Base-by-base conservation (phyloP, 2,329 filamentous ascomycete genomes). In the Metarhizium brunneum region DNA sequence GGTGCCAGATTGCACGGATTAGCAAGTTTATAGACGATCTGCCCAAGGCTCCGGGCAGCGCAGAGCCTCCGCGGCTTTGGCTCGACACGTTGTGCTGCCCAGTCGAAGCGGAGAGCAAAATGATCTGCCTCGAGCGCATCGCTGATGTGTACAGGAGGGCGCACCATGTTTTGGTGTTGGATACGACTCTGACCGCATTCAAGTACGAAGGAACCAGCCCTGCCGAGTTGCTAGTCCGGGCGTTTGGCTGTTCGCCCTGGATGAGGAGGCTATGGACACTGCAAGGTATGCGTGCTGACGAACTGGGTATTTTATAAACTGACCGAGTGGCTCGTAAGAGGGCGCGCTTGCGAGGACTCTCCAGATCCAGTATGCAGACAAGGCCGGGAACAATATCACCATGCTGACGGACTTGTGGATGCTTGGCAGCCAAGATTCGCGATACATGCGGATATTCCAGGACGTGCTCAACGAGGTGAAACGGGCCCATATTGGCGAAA, bases 231-330 rank as follows among this genome's bases (percentile, higher is more conserved):
- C 51, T 71, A 0, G 53, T 67, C 5, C 60, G 68, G 16, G 62
- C 70, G 3, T 63, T 71, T 36, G 66, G 56, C 5, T 59, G 62
- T 13, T 71, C 69, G 4, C 61, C 65, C 20, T 74, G 72, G 71
- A 70, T 72, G 61, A 63, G 69, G 48, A 61, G 71, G 5, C 61
- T 73, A 2, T 74, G 71, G 72, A 74, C 72, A 0, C 62, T 73
- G 14, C 71, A 73, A 60, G 63, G 64, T 60, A 58, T 5, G 16
- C 25, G 25, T 4, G 25, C 25, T 25, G 25, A 25, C 25, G 25
- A 25, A 4, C 25, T 25, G 25, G 1, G 25, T 25, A 25, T 25
- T 25, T 25, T 25, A 3, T 25, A 25, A 3, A 25, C 25, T 25
- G 25, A 25, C 25, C 25, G 2, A 3, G 3, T 1, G 10, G 11